Conservation (phyloP, 2,329 filamentous ascomycete species). For the Cytospora piceicola region DNA sequence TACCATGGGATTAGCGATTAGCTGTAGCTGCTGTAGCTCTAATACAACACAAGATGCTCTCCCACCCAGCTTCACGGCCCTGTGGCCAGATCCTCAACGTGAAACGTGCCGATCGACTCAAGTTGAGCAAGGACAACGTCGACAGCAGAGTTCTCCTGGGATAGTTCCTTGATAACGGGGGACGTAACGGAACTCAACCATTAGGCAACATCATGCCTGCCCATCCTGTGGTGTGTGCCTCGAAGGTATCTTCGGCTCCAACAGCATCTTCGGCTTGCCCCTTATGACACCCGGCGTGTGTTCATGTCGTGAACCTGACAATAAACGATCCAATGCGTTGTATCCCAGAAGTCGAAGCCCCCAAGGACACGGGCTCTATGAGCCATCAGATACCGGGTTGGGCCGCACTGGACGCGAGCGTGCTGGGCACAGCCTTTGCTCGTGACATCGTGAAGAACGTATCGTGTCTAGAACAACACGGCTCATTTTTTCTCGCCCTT, state of each 20-base stretch:
- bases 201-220: neutral
- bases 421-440: neutral
- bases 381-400: neutral
- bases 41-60: neutral
- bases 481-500: constrained; percentile 35
- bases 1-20: neutral
- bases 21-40: neutral
- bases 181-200: neutral
- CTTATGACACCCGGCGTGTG: neutral
- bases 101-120: neutral
- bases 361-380: neutral
- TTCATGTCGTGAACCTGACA: neutral
- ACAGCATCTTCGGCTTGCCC: neutral
- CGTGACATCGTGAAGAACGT: neutral
- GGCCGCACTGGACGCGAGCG: neutral
- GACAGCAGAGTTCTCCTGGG: neutral
- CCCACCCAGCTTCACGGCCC: neutral
- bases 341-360: neutral
- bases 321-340: neutral
- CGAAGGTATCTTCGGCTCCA: neutral
- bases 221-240: neutral
- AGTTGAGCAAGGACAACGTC: neutral
- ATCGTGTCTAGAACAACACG: constrained; percentile 13
- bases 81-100: neutral
- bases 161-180: neutral